Percentiles rank a stretch among this genome's conserved stretches.
phyloP scores from a whole-genome alignment of 1,284 basidiomycete genomes.

The Athelia sp. region DNA sequence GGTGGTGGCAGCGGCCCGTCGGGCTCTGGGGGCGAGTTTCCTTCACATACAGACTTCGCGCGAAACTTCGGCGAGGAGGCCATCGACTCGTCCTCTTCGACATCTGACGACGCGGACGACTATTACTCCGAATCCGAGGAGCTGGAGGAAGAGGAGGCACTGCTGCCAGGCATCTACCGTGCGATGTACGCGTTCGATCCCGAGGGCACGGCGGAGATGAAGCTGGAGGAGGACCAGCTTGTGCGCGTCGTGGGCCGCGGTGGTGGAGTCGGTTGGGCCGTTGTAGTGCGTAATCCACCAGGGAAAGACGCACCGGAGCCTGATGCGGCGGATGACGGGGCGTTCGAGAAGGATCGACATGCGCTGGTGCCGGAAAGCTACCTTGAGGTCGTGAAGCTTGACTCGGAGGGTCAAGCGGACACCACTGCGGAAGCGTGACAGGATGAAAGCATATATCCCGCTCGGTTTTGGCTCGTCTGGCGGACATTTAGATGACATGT shows the following conservation, averaged over 20 bases:
- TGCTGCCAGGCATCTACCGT: slow-evolving; percentile 63
- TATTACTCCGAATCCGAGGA: no score
- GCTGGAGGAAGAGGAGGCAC: slow-evolving; percentile 33
- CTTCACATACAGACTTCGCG: slow-evolving; percentile 41
- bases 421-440: no score
- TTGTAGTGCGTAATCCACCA: slow-evolving; percentile 37
- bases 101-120: slow-evolving; percentile 19
- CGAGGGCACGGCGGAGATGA: slow-evolving; percentile 75
- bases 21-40: slow-evolving; percentile 18
- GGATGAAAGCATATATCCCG: no score
- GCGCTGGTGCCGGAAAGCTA: slow-evolving; percentile 69
- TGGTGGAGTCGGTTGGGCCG: slow-evolving; percentile 73
- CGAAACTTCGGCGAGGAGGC: slow-evolving; percentile 38
- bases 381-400: slow-evolving; percentile 40
- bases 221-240: slow-evolving; percentile 63
- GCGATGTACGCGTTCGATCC: slow-evolving; percentile 69
- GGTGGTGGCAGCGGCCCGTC: slow-evolving; percentile 1
- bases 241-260: slow-evolving; percentile 64
- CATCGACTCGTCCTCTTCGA: slow-evolving; percentile 27
- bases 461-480: no score
- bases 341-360: slow-evolving; percentile 31
- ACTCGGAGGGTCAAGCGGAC: not conserved
- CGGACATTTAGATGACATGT: no score
- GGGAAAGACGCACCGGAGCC: no score
- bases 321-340: no score